phyloP scores from a whole-genome alignment of 352 stramenopile species.

The Globisporangium spinosum region DNA sequence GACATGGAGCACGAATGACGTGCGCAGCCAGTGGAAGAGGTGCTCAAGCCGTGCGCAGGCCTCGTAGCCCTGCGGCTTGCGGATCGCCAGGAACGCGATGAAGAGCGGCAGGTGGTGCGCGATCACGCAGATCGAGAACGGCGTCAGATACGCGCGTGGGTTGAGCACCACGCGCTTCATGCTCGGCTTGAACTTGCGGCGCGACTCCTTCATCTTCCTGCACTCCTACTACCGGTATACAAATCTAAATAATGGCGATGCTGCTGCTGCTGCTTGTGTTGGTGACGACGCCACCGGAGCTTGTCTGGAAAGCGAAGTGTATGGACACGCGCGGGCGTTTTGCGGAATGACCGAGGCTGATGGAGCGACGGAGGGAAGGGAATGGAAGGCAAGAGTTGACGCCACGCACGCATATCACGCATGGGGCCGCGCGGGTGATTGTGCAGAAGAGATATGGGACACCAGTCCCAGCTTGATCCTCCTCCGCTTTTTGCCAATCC shows the following conservation, averaged over 20 bases:
- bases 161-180: constrained; percentile 77
- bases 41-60: constrained; percentile 39
- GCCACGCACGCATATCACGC: neutral
- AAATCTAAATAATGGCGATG: neutral
- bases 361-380: neutral
- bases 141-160: constrained; percentile 64
- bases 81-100: constrained; percentile 44
- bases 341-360: neutral
- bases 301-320: neutral
- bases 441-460: neutral
- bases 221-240: neutral
- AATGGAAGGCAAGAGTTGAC: neutral
- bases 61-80: constrained; percentile 33
- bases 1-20: constrained; percentile 53
- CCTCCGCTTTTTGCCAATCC: neutral
- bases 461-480: neutral
- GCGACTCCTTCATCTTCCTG: neutral
- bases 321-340: neutral
- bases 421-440: neutral
- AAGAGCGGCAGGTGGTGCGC: constrained; percentile 69
- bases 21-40: constrained; percentile 56
- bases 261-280: no score
- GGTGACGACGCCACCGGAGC: neutral
- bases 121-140: constrained; percentile 50
- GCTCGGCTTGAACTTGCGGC: constrained; percentile 1